Base-by-base conservation (phyloP, 2,329 filamentous ascomycete species). In the Hypoxylon sp. region DNA sequence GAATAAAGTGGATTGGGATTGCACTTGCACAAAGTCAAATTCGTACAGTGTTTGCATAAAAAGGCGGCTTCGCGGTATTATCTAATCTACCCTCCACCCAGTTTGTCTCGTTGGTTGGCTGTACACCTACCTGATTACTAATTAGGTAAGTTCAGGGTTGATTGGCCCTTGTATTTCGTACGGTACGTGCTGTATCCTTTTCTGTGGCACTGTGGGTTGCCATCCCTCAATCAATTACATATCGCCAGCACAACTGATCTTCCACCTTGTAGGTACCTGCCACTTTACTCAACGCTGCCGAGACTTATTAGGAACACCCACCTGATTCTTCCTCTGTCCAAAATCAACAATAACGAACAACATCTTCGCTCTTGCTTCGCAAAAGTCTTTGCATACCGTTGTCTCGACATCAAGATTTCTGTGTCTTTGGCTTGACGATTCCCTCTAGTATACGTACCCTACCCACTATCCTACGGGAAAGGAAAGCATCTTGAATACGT, bases 211-310 rank as follows among this genome's bases (percentile, higher is more conserved):
- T 53, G 67, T 58, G 53, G 47, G 50, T 48, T 62, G 43, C 61
- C 61, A 63, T 65, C 58, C 45, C 61, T 66, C 62, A 66, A 43
- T 71, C 70, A 71, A 71, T 71, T 71, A 71, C 70, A 70, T 67
- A 69, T 70, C 70, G 68, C 70, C 70, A 71, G 68, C 68, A 70
- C 67, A 63, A 68, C 63, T 52, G 54, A 71, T 66, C 61, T 63
- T 56, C 63, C 48, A 61, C 54, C 63, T 64, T 59, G 48, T 52
- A 69, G 11, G 67, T 69, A 67, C 63, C 63, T 69, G 59, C 63
- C 56, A 67, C 63, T 55, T 61, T 61, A 62, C 39, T 64, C 60
- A 67, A 64, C 63, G 25, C 39, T 53, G 52, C 67, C 66, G 61
- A 67, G 54, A 67, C 58, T 61, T 67, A 57, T 62, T 37, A 52